Base-by-base conservation (phyloP, 176 grass and related monocot genomes). In the Bonia amplexicaulis region DNA sequence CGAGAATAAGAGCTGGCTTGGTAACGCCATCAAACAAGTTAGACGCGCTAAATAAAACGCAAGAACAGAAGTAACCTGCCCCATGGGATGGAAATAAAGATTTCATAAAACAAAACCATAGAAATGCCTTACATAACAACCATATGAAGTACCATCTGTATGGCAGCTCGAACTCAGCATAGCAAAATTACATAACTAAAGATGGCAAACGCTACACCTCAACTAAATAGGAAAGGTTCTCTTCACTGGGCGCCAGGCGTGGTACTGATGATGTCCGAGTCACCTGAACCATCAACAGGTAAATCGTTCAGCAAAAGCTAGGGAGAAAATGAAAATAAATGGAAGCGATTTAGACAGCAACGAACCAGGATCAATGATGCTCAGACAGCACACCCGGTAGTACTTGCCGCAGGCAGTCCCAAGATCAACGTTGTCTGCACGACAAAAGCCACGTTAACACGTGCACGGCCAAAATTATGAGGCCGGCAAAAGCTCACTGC, bases 341-440 rank as follows among this genome's bases (percentile, higher is more conserved):
- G 40, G 4, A 61, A 51, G 5, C n/a, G 10, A 75, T 29, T 49
- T 35, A 3, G 2, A 68, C 3, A 22, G 29, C 9, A 48, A 73
- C 89, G 0, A 76, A 98, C 96, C 96, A 84, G 93, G 90, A 68
- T 99, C 91, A 26, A 99, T 89, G 42, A 99, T 92, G 80, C 96
- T 99, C 76, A 99, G 96, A 69, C 93, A 99, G 90, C 96, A 89
- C 47, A 99, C 96, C 71, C 91, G 85, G 71, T 72, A 99, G 81
- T 99, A 99, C 81, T 96, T 99, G 19, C 93, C 96, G 1, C 93
- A 99, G 55, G 96, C 96, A 31, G 91, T 96, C 77, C 96, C 96
- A 79, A 99, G 93, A 74, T 99, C 96, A 78, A 99, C 96, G 70
- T 99, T 99, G 88, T 94, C 96, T 99, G 85, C 61, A 65, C 35